Base-by-base conservation (phyloP, 257 asterid genomes). In the Ophiorrhiza pumila region DNA sequence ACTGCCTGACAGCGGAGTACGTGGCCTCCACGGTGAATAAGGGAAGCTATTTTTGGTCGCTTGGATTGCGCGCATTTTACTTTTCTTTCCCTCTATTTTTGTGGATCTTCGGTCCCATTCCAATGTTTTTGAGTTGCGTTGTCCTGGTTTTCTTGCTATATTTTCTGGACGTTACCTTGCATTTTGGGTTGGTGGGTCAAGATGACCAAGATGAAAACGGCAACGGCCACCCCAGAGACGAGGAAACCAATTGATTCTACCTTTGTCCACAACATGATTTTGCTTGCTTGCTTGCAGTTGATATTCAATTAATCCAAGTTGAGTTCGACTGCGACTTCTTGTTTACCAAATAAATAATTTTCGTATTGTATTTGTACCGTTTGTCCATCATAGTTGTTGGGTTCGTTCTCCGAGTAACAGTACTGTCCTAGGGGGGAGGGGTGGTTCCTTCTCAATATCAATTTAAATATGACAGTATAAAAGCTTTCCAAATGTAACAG, bases 31-130 rank as follows among this genome's bases (percentile, higher is more conserved):
- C 77, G 2, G 85, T 95, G 82, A 92, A 90, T 10, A 71, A 83
- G 53, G 99, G 96, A 25, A 87, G 99, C 77, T 88, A 87, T 74
- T 95, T 90, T 43, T 95, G 99, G 99, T 92, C 99, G 29, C 65
- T 95, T n/a, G 99, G 99, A 1, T 65, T 95, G 20, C 84, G 96
- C 4, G 95, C 96, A 0, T 92, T 92, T 70, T 95, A 95, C 76
- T 84, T 92, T 57, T 92, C 99, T 0, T 85, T 95, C 57, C 99
- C 99, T 0, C 77, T 92, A 1, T 95, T 92, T 72, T 57, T 92
- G 73, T 95, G 98, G 99, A 84, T 92, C 25, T 90, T 95, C 53
- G 98, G 99, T 7, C 93, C 99, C 4, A 82, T 95, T 49, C 97
- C 96, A 0, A 92, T 95, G 98, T 86, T 95, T 34, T 4, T 83